Conservation (phyloP, 2,329 filamentous ascomycete genomes). For the Claviceps lovelessii region DNA sequence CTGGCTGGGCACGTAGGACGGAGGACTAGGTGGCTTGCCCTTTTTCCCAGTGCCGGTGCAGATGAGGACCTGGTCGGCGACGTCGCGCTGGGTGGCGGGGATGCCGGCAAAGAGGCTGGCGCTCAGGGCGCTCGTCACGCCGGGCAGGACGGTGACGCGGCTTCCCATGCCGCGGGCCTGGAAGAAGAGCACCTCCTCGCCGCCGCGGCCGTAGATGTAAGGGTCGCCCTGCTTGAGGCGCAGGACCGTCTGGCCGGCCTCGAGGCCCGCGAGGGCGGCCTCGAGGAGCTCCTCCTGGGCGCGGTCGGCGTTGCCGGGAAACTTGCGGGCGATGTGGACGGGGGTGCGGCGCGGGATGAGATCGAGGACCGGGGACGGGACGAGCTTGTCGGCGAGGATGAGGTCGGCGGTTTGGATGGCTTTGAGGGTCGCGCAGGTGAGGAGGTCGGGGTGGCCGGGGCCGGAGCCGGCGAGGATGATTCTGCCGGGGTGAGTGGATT, state of each 20-base stretch:
- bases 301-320: constrained; percentile 88
- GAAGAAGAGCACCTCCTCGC: constrained; percentile 85
- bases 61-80: constrained; percentile 86
- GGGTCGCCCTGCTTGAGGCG: constrained; percentile 93
- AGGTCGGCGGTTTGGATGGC: constrained; percentile 62
- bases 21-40: constrained; percentile 68
- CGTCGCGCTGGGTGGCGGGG: constrained; percentile 74
- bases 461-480: constrained; percentile 87
- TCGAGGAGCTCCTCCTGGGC: constrained; percentile 82
- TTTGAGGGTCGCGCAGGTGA: constrained; percentile 69
- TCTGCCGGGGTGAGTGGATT: constrained; percentile 36
- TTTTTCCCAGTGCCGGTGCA: constrained; percentile 93
- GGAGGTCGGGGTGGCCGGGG: constrained; percentile 79
- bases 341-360: constrained; percentile 80
- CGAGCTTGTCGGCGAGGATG: constrained; percentile 75
- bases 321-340: constrained; percentile 88
- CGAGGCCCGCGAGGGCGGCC: constrained; percentile 54
- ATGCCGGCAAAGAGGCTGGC: constrained; percentile 82
- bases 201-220: constrained; percentile 88
- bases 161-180: constrained; percentile 52
- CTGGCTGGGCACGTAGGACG: constrained; percentile 58
- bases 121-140: constrained; percentile 75
- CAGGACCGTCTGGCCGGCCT: constrained; percentile 61
- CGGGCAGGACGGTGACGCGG: constrained; percentile 59
- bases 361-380: constrained; percentile 71